Conservation (phyloP, 352 stramenopile genomes). For the Sclerospora graminicola region DNA sequence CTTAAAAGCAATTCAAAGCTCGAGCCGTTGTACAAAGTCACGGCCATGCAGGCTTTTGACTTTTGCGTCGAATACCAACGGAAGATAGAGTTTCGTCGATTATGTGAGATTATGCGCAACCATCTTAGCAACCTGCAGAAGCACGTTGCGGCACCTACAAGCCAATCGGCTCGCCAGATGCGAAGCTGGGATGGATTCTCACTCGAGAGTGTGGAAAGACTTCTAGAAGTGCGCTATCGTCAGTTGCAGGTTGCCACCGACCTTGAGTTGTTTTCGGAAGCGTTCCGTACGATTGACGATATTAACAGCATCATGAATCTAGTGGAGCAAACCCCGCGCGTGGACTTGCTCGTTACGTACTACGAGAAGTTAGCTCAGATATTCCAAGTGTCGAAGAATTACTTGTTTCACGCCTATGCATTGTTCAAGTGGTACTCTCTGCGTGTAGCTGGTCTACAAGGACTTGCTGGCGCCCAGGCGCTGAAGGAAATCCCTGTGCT, state of each 20-base stretch:
- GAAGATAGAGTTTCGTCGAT: conserved; percentile 93
- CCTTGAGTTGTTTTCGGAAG: conserved; percentile 95
- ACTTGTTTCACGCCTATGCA: conserved; percentile 96
- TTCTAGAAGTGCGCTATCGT: conserved; percentile 94
- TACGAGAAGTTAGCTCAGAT: conserved; percentile 97
- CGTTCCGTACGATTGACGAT: conserved; percentile 98
- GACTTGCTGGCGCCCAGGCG: conserved; percentile 30
- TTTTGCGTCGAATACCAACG: conserved; percentile 83
- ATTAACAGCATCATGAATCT: conserved; percentile 96
- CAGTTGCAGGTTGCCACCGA: conserved; percentile 93
- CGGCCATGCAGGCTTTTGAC: conserved; percentile 71
- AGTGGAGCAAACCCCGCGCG: conserved; percentile 83
- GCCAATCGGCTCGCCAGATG: conserved; percentile 74
- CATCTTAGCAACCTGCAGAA: conserved; percentile 94
- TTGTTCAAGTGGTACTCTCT: conserved; percentile 94
- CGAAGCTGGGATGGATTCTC: conserved; percentile 95
- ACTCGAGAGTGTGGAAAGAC: conserved; percentile 90
- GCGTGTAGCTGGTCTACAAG: conserved; percentile 81
- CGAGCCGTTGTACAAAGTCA: conserved; percentile 65
- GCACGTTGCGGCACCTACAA: conserved; percentile 67
- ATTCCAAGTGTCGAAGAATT: conserved; percentile 95
- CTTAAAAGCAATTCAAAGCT: conserved; percentile 94
- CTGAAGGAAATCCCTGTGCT: conserved; percentile 30
- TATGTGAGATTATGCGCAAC: conserved; percentile 96
- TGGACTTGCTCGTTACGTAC: conserved; percentile 94